Evolutionary conservation across 2,329 filamentous ascomycete genomes (phyloP), one percentile per base, ranked within the genome.

Genomic region (Sporothrix variecibatus): DNA sequence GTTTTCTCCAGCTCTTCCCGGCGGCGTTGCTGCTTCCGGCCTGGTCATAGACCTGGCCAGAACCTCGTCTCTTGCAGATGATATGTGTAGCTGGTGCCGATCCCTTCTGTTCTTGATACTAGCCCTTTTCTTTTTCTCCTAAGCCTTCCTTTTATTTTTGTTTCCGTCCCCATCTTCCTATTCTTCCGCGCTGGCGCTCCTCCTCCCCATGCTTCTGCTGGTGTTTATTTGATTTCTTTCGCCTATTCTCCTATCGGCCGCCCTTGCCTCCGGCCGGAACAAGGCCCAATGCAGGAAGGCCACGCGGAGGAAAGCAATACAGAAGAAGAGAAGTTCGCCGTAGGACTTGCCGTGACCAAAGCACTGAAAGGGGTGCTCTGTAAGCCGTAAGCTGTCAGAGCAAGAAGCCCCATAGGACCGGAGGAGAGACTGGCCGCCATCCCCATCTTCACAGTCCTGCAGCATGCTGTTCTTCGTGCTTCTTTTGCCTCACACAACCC

Each of bases 91-190:
- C 60, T 64, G 8, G 60, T 40, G 60, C 60, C 60, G 38, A 67
- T 67, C 38, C 60, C 62, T 67, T 46, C 62, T 67, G 8, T 43
- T 34, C 65, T 68, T 12, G 64, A 68, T 31, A 12, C 62, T 65
- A 65, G 62, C n/a, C 38, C 26, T 43, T n/a, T 43, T 64, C 9
- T 34, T 34, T 3, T 34, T 34, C 34, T 34, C 3, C 34, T 34
- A 34, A 34, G 34, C 34, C 34, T 34, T 34, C 34, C 34, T 34
- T 34, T 34, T 34, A 34, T 7, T 34, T 40, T 64, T 23, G 17
- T 9, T 28, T 46, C n/a, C 23, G 51, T 28, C 51, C 51, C 51
- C 20, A 23, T 53, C 51, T 15, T 12, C n/a, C 8, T 8, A 11
- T 28, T 12, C 51, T 56, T 56, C 23, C 51, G n/a, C n/a, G 46